phyloP scores from a whole-genome alignment of 805 yeast species.

The Yarrowia bubula region DNA sequence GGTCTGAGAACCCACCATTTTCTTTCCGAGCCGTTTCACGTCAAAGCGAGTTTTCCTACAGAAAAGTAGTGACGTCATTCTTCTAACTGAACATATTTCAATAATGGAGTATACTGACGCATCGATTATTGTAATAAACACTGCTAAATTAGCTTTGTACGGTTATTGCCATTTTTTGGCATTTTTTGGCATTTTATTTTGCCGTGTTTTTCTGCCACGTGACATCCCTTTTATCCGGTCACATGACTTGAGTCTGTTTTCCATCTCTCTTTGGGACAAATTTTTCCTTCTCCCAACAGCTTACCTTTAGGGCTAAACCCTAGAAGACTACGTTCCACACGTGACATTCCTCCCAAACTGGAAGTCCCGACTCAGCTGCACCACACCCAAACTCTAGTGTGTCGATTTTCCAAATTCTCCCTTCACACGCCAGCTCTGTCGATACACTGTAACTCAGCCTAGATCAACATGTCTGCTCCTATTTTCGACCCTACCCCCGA shows the following conservation, averaged over 20 bases:
- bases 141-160: too few relatives aligned
- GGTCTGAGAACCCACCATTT: too few relatives aligned
- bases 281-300: not conserved
- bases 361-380: slow-evolving; percentile 2
- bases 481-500: slow-evolving; percentile 73
- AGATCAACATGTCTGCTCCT: slow-evolving; percentile 33
- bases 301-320: slow-evolving; percentile 16
- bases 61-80: too few relatives aligned
- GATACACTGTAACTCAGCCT: slow-evolving; percentile 25
- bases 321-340: not conserved
- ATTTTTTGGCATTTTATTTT: too few relatives aligned
- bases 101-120: too few relatives aligned
- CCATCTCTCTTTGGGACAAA: not conserved
- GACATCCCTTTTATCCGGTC: not conserved
- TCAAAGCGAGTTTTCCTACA: too few relatives aligned
- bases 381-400: slow-evolving; percentile 26
- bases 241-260: not conserved
- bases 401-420: slow-evolving; percentile 27
- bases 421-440: slow-evolving; percentile 28
- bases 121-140: too few relatives aligned
- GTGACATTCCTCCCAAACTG: slow-evolving; percentile 6
- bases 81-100: too few relatives aligned
- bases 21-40: too few relatives aligned
- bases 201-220: too few relatives aligned
- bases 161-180: too few relatives aligned